Conservation (phyloP, 2,329 filamentous ascomycete genomes). For the Botrytis galanthina region DNA sequence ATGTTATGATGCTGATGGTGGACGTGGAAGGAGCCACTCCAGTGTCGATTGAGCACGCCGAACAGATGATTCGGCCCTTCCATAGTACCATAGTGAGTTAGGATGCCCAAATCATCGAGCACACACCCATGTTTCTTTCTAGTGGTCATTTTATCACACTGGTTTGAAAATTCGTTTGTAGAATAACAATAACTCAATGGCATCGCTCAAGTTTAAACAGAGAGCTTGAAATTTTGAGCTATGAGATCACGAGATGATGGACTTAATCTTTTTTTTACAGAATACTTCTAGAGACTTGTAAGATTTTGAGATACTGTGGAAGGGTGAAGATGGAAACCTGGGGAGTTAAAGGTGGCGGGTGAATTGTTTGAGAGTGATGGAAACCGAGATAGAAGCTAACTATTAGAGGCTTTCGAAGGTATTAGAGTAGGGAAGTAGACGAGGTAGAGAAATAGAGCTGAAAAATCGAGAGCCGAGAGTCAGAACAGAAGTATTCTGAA, state of each 20-base stretch:
- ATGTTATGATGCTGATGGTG: background rate
- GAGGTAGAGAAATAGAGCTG: background rate
- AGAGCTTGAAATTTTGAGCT: background rate
- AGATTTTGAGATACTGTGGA: accelerated
- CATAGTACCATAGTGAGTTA: background rate
- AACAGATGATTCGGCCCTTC: background rate
- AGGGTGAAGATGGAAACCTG: background rate
- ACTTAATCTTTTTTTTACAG: background rate
- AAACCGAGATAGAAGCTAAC: background rate
- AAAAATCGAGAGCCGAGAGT: background rate
- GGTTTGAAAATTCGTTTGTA: background rate
- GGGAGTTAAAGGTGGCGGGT: background rate
- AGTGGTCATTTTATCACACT: background rate
- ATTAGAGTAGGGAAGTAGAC: background rate
- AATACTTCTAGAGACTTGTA: background rate
- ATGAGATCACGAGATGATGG: background rate
- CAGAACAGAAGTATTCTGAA: too few species aligned
- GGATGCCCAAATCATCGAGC: background rate
- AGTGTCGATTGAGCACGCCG: background rate
- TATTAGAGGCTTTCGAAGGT: background rate
- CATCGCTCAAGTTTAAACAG: background rate
- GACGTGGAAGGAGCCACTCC: background rate
- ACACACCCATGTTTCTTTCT: background rate
- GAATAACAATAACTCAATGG: background rate
- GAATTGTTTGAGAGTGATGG: background rate